Base-by-base conservation (phyloP, 192 early-diverging fungal genomes). In the Podila horticola region DNA sequence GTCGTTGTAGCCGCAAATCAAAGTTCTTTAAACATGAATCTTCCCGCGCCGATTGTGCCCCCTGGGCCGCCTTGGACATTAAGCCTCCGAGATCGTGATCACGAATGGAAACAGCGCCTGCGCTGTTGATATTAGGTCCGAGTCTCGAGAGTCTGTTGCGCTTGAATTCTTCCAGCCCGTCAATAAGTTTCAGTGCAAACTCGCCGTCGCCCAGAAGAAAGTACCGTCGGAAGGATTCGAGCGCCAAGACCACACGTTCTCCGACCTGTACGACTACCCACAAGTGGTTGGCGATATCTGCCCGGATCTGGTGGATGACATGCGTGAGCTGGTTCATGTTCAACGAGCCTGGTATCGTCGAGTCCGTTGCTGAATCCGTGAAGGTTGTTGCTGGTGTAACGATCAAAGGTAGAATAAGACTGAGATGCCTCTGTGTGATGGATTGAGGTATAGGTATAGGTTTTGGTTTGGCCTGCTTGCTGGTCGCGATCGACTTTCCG, bases 211-310 rank as follows among this genome's bases (percentile, higher is more conserved):
- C 90, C 22, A 93, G 72, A 31, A 92, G 58, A 75, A 88, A 93
- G 34, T 88, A 87, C 17, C 89, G 83, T 69, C 83, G 84, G 67
- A 91, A 92, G 0, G 89, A 87, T 68, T 89, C 74, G 19, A 94
- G 61, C 33, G 91, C 89, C 11, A 62, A 60, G 5, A 91, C 59
- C n/a, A 89, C 79, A 59, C 90, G 87, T 12, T 93, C 86, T 15
- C 90, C 89, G 10, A 92, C 84, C 15, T 92, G 87, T 19, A 94
- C 91, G 10, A 90, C 85, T 41, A 87, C 88, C 83, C 89, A 94
- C 36, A 94, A 67, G 71, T 90, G 88, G 24, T 85, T 75, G 12
- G 88, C 90, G 11, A 90, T 87, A 8, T 88, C 85, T 15, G 72
- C 60, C 31, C 92, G 86, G 24, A 94, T 86, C 24, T 69, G 71